Conservation (phyloP, 2,329 filamentous ascomycete genomes). For the Ophiostoma pallidulum region DNA sequence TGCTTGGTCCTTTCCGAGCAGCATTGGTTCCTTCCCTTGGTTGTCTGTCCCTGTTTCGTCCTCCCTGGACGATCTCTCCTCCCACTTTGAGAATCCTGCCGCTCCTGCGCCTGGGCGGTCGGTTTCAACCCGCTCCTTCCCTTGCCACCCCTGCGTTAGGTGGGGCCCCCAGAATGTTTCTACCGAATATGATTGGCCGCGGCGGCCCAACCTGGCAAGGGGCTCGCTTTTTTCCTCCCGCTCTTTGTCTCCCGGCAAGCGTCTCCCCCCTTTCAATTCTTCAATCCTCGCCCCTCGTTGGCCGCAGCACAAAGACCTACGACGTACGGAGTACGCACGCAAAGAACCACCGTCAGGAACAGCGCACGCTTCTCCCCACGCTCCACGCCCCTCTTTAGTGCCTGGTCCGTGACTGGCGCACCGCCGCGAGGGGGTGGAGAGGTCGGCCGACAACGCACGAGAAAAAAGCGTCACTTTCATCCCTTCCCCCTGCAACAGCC, state of each 20-base stretch:
- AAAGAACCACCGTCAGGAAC: background rate
- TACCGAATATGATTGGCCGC: background rate
- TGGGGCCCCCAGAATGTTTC: background rate
- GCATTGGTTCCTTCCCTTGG: no score
- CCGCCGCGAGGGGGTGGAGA: constrained; percentile 4
- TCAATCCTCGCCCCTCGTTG: constrained; percentile 1
- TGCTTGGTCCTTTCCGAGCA: background rate
- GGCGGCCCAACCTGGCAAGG: constrained; percentile 1
- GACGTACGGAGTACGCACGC: background rate
- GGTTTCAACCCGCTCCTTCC: constrained; percentile 6
- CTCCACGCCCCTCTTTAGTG: constrained; percentile 2
- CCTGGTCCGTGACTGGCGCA: background rate
- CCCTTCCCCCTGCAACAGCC: constrained; percentile 1
- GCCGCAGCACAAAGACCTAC: background rate
- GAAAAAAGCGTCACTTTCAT: constrained; percentile 3
- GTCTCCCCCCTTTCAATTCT: background rate
- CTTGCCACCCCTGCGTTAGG: background rate
- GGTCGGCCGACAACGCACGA: constrained; percentile 2
- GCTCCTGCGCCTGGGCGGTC: constrained; percentile 2
- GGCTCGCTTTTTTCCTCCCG: constrained; percentile 3
- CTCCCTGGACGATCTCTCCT: background rate
- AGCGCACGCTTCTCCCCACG: background rate
- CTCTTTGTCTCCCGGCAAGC: background rate
- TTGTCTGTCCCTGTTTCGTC: background rate
- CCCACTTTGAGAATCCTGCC: constrained; percentile 3